These are phyloP conservation scores for Ilyonectria robusta DNA, from an alignment of 2,329 filamentous ascomycete genomes.

Conservation along the genomic window DNA sequence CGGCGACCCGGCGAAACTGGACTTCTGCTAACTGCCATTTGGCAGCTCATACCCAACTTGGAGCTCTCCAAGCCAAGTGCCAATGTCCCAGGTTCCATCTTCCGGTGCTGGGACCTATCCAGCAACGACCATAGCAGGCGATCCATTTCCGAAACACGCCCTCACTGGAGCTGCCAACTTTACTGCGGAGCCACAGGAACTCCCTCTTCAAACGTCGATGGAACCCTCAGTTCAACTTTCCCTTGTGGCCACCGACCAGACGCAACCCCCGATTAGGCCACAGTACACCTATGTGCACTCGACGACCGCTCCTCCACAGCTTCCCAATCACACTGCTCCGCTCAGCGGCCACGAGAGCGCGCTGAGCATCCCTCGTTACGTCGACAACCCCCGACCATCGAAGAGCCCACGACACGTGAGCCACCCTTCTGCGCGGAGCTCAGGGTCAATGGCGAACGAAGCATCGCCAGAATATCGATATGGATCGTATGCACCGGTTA, in stretches of 20 bases:
- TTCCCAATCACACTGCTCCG: conserved; percentile 58
- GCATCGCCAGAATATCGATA: conserved; percentile 70
- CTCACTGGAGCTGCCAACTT: conserved; percentile 64
- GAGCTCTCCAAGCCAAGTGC: conserved; percentile 61
- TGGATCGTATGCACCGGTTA: conserved; percentile 57
- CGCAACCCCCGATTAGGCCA: conserved; percentile 63
- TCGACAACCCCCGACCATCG: conserved; percentile 69
- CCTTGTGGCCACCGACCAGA: conserved; percentile 63
- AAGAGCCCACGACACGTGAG: conserved; percentile 70
- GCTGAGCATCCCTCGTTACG: conserved; percentile 69
- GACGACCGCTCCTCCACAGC: conserved; percentile 64
- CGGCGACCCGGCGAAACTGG: background rate
- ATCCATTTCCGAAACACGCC: conserved; percentile 68
- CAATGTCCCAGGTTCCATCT: conserved; percentile 64
- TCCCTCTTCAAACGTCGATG: conserved; percentile 68
- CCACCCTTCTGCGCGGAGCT: conserved; percentile 68
- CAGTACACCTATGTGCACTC: conserved; percentile 70
- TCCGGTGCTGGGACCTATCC: conserved; percentile 64
- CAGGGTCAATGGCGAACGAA: conserved; percentile 64
- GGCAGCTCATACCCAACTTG: conserved; percentile 72
- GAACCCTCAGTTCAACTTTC: conserved; percentile 66
- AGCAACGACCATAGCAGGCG: conserved; percentile 64
- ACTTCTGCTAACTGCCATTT: conserved; percentile 46
- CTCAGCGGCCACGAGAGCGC: conserved; percentile 59
- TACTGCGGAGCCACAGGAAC: conserved; percentile 66